Evolutionary conservation across 83 land plant species (phyloP), one percentile per base, ranked within the genome.

Genomic region (Picea engelmannii): DNA sequence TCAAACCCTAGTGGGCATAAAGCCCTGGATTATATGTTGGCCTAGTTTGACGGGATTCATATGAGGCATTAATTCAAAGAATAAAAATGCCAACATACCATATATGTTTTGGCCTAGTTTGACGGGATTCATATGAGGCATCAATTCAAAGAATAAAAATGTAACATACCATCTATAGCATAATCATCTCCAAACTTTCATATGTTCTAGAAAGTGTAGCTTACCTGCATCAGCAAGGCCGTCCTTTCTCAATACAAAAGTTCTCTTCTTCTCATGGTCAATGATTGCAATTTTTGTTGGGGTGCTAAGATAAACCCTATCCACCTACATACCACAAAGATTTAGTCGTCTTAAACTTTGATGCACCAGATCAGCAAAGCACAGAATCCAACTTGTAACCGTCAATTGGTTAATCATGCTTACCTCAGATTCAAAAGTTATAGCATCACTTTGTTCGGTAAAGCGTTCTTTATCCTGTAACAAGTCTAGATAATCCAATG

Each of bases 401-500:
- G 10, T 52, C 55, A 52, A 52, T 52, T 66, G 69, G 69, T 66
- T 21, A 59, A 17, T 27, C 62, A 60, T 25, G 79, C 58, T 62
- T 89, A 92, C 96, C 95, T 94, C 95, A 23, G 90, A 83, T 70
- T 94, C 96, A 85, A 94, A 94, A 47, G 96, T 92, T 58, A 94
- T 82, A 66, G 96, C 90, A 78, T 92, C 91, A 67, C 95, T 95
- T 88, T 94, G 96, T 84, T 94, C 96, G 2, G 96, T 94, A 68
- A 91, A 92, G 11, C 96, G 93, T 62, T 91, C 89, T 79, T 76
- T 80, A 62, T 89, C 66, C 76, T 49, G 77, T 12, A 94, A 83
- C 80, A 92, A 92, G 85, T 94, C 96, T 74, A 92, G 87, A 81
- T 92, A 94, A 79, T 94, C 93, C 40, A 92, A 84, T 55, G 95